Percentiles rank a stretch among this genome's conserved stretches.
These are phyloP conservation scores for Coemansia sp. DNA, from an alignment of 192 early-diverging fungal genomes.

Conservation along the genomic window DNA sequence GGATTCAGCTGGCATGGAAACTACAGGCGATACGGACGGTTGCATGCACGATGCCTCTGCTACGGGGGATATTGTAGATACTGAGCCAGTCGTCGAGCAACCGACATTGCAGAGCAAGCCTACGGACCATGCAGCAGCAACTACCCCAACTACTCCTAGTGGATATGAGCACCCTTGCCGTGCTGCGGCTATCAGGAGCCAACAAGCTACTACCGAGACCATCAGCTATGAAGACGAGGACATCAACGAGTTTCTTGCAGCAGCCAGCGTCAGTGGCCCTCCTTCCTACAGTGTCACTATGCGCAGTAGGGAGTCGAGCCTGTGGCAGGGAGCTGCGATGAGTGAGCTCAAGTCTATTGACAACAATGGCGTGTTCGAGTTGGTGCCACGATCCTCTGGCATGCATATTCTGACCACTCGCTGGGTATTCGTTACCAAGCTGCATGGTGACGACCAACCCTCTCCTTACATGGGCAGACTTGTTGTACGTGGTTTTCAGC, in stretches of 20 bases:
- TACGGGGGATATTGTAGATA: neutral
- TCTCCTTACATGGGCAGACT: slow-evolving; percentile 8
- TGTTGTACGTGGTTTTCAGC: slow-evolving; percentile 2
- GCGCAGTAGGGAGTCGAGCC: neutral
- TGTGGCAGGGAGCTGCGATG: slow-evolving; percentile 1
- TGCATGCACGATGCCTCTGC: too few relatives aligned
- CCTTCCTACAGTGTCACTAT: neutral
- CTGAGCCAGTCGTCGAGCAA: neutral
- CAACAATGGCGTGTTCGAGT: slow-evolving; percentile 5
- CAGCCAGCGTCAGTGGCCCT: neutral
- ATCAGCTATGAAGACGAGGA: neutral
- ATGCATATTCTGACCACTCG: neutral
- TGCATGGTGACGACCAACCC: neutral
- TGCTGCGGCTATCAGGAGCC: neutral
- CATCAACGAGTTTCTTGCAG: neutral
- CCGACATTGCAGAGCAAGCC: neutral
- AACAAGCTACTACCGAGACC: neutral
- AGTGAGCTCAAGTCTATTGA: slow-evolving; percentile 11
- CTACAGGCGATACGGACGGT: too few relatives aligned
- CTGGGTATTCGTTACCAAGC: slow-evolving; percentile 9
- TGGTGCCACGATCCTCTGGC: neutral
- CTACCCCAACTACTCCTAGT: neutral
- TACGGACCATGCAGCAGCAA: neutral
- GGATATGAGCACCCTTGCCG: neutral
- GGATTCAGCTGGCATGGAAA: too few relatives aligned